phyloP scores from a whole-genome alignment of 306 rosid species.

The Fragaria iinumae region DNA sequence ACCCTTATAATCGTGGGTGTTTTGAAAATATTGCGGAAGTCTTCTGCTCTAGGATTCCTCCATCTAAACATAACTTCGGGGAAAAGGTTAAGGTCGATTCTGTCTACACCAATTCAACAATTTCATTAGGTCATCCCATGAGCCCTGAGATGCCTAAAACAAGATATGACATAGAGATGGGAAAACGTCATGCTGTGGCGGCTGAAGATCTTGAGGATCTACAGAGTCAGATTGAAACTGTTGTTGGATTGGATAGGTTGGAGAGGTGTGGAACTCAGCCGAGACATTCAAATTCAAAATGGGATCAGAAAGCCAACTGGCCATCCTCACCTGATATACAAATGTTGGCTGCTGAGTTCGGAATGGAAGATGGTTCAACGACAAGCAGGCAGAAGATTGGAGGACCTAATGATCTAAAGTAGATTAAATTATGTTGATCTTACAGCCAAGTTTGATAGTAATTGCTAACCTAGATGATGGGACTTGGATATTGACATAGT shows the following conservation, averaged over 20 bases:
- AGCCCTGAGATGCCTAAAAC: slow-evolving; percentile 34
- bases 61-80: slow-evolving; percentile 34
- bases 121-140: slow-evolving; percentile 11
- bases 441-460: slow-evolving; percentile 18
- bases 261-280: slow-evolving; percentile 39
- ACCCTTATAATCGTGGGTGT: slow-evolving; percentile 41
- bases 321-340: slow-evolving; percentile 39
- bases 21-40: slow-evolving; percentile 25
- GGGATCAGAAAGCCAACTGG: slow-evolving; percentile 40
- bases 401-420: slow-evolving; percentile 9
- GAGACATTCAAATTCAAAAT: slow-evolving; percentile 22
- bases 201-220: slow-evolving; percentile 46
- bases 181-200: slow-evolving; percentile 39
- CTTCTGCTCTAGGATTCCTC: slow-evolving; percentile 34
- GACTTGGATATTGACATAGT: slow-evolving; percentile 11
- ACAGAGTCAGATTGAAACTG: slow-evolving; percentile 40
- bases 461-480: slow-evolving; percentile 18
- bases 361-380: slow-evolving; percentile 24
- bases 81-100: slow-evolving; percentile 33
- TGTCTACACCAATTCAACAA: slow-evolving; percentile 8
- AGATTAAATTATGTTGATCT: slow-evolving; percentile 5
- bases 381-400: slow-evolving; percentile 33
- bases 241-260: slow-evolving; percentile 37
- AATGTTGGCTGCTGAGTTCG: slow-evolving; percentile 36
- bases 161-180: slow-evolving; percentile 34